Evolutionary conservation across 345 rosid species (phyloP).

Genomic region (Populus tremula): DNA sequence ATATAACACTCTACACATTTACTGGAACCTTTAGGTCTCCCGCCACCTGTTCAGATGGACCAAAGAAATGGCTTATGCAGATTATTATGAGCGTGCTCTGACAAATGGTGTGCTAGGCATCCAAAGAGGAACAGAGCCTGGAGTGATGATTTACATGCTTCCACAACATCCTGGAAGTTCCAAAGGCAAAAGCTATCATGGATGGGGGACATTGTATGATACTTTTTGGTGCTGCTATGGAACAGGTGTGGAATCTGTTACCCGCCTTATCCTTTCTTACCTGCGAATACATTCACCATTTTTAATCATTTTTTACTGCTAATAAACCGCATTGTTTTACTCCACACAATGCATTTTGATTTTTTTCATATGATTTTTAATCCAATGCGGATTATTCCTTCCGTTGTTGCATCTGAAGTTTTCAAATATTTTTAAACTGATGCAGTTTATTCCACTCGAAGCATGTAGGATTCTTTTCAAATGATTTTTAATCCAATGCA

Average conservation of each 20-base stretch:
- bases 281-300: neutral
- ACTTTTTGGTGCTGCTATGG: constrained; percentile 99
- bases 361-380: neutral
- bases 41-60: constrained; percentile 92
- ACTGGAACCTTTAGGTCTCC: constrained; percentile 53
- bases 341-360: no score
- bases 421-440: no score
- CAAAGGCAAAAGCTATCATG: constrained; percentile 65
- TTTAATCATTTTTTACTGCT: neutral
- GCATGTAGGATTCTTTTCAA: no score
- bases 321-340: neutral
- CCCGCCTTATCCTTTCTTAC: neutral
- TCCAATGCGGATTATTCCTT: neutral
- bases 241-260: constrained; percentile 51
- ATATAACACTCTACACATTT: neutral
- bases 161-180: constrained; percentile 74
- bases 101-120: constrained; percentile 85
- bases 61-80: constrained; percentile 79
- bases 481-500: no score
- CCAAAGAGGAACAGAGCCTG: constrained; percentile 90
- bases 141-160: constrained; percentile 95
- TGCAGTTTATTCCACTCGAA: no score
- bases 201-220: constrained; percentile 72
- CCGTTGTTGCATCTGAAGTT: no score
- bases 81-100: constrained; percentile 88